Percentiles rank a stretch among this genome's conserved stretches.
These are phyloP conservation scores for Fusarium sp. DNA, from an alignment of 2,329 filamentous ascomycete genomes.

Conservation along the genomic window DNA sequence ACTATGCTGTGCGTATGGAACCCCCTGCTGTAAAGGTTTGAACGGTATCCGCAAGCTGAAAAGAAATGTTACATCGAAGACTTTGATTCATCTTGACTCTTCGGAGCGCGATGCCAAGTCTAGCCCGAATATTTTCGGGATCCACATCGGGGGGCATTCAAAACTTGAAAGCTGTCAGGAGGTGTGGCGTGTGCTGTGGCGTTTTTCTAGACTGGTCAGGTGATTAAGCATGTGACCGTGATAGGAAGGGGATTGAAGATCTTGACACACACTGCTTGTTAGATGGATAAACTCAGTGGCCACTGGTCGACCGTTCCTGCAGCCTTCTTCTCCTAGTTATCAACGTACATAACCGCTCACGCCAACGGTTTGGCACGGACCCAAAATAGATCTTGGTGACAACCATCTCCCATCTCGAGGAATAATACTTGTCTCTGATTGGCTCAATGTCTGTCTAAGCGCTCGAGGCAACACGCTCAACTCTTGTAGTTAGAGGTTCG, in stretches of 20 bases:
- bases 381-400: conserved; percentile 30
- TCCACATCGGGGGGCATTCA: conserved; percentile 12
- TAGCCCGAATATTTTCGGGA: conserved; percentile 39
- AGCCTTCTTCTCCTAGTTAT: conserved; percentile 4
- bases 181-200: conserved; percentile 13
- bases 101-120: conserved; percentile 24
- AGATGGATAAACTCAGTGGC: background rate
- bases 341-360: conserved; percentile 36
- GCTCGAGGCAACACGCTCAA: conserved; percentile 28
- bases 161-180: background rate
- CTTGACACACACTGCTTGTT: background rate
- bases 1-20: background rate
- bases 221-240: conserved; percentile 18
- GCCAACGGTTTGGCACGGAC: conserved; percentile 23
- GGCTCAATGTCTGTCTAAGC: conserved; percentile 31
- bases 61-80: conserved; percentile 36
- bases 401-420: conserved; percentile 15
- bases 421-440: conserved; percentile 26
- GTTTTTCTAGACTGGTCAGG: background rate
- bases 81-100: conserved; percentile 27
- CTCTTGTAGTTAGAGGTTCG: background rate
- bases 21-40: conserved; percentile 15
- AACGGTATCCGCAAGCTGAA: conserved; percentile 40
- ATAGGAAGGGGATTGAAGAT: background rate
- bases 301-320: background rate